Percentiles rank a stretch among this genome's conserved stretches.
These are phyloP conservation scores for Xylaria sp. DNA, from an alignment of 2,329 filamentous ascomycete species.

Conservation along the genomic window DNA sequence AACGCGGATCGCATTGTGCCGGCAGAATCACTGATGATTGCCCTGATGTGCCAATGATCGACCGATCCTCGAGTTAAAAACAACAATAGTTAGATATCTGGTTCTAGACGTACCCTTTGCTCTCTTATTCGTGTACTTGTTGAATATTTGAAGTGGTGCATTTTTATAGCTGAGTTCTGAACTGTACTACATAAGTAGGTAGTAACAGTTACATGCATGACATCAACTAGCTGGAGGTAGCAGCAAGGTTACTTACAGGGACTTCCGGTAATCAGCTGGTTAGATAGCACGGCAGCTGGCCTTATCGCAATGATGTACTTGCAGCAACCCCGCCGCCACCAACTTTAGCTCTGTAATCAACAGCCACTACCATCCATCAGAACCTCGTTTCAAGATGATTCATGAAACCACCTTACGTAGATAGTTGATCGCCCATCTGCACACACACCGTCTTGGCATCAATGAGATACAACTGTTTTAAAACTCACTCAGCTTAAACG, in stretches of 20 bases:
- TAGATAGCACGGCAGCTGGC: not conserved
- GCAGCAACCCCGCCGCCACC: constrained; percentile 4
- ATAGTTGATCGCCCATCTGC: not conserved
- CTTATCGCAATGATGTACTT: not conserved
- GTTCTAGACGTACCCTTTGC: too few species aligned
- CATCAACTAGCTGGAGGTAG: constrained; percentile 8
- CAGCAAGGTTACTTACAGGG: not conserved
- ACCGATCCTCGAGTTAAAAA: not conserved
- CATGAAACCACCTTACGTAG: not conserved
- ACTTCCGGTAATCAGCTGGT: not conserved
- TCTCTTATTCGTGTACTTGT: too few species aligned
- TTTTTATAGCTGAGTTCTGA: not conserved
- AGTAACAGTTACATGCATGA: not conserved
- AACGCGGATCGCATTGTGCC: not conserved
- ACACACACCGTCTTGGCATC: not conserved
- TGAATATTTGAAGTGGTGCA: not conserved
- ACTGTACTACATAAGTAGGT: too few species aligned
- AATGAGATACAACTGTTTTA: not conserved
- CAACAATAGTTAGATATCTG: not conserved
- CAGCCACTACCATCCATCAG: not conserved
- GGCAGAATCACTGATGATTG: not conserved
- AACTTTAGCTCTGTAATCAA: not conserved
- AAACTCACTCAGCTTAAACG: not conserved
- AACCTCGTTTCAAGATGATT: not conserved
- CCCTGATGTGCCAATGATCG: constrained; percentile 1